Evolutionary conservation across 352 stramenopile species (phyloP).

Genomic region (Phytophthora sp.): DNA sequence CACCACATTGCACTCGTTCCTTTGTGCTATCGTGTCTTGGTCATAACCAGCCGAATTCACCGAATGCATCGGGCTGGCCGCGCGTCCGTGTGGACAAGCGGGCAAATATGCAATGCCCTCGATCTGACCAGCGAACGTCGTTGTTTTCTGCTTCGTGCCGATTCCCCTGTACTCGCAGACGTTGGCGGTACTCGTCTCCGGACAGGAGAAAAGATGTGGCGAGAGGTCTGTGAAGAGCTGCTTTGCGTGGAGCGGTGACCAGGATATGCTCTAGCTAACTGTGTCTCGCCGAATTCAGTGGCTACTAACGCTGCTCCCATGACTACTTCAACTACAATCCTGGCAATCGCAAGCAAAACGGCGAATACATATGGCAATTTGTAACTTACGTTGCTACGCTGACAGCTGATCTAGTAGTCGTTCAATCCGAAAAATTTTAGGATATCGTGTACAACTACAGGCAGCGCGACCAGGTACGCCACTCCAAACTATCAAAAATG

Average conservation of each 20-base stretch:
- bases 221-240: slow-evolving; percentile 3
- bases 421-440: slow-evolving; percentile 8
- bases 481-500: slow-evolving; percentile 25
- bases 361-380: slow-evolving; percentile 2
- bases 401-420: slow-evolving; percentile 15
- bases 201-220: slow-evolving; percentile 19
- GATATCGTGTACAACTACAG: background rate
- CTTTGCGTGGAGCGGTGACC: background rate
- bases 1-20: background rate
- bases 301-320: slow-evolving; percentile 11
- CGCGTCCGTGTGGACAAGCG: background rate
- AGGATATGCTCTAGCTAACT: slow-evolving; percentile 7
- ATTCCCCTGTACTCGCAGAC: background rate
- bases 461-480: background rate
- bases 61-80: background rate
- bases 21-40: background rate
- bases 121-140: too few species aligned
- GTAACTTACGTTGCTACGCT: background rate
- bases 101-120: too few species aligned
- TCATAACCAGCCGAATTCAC: background rate
- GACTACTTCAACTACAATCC: slow-evolving; percentile 34
- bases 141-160: background rate
- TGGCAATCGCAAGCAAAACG: slow-evolving; percentile 8
- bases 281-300: slow-evolving; percentile 31
- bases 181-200: background rate